phyloP scores from a whole-genome alignment of 306 rosid species.

The Arachis stenosperma region DNA sequence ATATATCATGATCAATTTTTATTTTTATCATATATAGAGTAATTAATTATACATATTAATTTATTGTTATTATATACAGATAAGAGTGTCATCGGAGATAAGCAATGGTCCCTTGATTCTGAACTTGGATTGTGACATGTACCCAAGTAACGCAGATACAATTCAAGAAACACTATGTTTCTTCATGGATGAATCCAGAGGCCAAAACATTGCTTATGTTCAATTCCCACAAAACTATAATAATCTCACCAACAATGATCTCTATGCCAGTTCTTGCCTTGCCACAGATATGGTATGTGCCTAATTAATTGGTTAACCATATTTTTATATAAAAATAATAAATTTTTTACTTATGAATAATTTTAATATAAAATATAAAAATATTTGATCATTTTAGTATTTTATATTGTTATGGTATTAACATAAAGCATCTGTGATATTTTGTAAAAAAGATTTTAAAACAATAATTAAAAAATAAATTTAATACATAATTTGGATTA shows the following conservation, averaged over 20 bases:
- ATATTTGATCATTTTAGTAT: too few relatives aligned
- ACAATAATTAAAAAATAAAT: too few relatives aligned
- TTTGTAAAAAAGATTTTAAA: too few relatives aligned
- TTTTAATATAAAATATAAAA: too few relatives aligned
- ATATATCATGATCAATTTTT: background rate
- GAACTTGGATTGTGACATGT: slow-evolving; percentile 78
- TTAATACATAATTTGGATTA: too few relatives aligned
- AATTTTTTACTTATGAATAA: too few relatives aligned
- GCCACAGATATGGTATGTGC: slow-evolving; percentile 30
- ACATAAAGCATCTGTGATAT: too few relatives aligned
- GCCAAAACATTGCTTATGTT: slow-evolving; percentile 60
- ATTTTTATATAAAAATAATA: too few relatives aligned
- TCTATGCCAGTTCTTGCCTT: slow-evolving; percentile 36
- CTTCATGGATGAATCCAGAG: slow-evolving; percentile 62
- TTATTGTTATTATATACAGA: slow-evolving; percentile 35
- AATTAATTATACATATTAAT: too few relatives aligned
- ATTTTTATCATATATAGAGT: background rate
- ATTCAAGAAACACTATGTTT: slow-evolving; percentile 57
- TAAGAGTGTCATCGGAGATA: slow-evolving; percentile 71
- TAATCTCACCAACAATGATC: slow-evolving; percentile 56
- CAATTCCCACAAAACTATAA: slow-evolving; percentile 59
- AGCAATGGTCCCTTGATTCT: slow-evolving; percentile 70
- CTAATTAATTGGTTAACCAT: too few relatives aligned
- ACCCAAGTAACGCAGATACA: slow-evolving; percentile 53
- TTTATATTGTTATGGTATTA: too few relatives aligned